Base-by-base conservation (phyloP, 352 stramenopile species). In the Pythium phragmitis region DNA sequence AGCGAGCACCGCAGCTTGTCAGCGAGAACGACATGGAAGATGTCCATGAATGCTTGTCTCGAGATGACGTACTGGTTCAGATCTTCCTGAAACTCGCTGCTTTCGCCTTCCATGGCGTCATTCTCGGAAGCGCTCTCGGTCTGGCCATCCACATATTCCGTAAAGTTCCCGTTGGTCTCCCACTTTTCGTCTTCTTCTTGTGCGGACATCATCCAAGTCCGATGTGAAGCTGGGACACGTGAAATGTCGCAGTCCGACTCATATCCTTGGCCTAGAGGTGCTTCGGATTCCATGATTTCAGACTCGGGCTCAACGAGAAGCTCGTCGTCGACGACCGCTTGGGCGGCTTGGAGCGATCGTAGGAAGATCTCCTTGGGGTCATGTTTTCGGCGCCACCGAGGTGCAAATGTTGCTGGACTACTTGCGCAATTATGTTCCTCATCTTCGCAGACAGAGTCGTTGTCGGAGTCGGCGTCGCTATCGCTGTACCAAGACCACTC, bases 21-120 rank as follows among this genome's bases (percentile, higher is more conserved):
- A 43, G 5, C 23, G 12, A 68, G 14, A 28, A 43, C 19, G 6
- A 11, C 37, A 47, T 69, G 73, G 28, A 88, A 86, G n/a, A 92
- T 39, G 4, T 69, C 53, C n/a, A 74, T 54, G n/a, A 94, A 89
- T 3, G 72, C 65, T 53, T 85, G 72, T 21, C 85, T 75, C 12
- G 87, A 67, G 36, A 94, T 86, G n/a, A 92, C 63, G 41, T 93
- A 95, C 23, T 83, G 49, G 26, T 82, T 79, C 34, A 51, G 26
- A 30, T 69, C 70, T 33, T 74, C 69, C 17, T 57, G 68, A 45
- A 70, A 39, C 3, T 17, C 39, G 14, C 42, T 12, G 7, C 45
- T 30, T 9, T 46, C 17, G 12, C 62, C 52, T 30, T 73, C 49
- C 21, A 68, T 65, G 7, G 48, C 49, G 26, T 80, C 55, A 52